Percentiles rank a stretch among this genome's conserved stretches.
phyloP scores from a whole-genome alignment of 352 stramenopile species.

The Phytophthora brassicae region DNA sequence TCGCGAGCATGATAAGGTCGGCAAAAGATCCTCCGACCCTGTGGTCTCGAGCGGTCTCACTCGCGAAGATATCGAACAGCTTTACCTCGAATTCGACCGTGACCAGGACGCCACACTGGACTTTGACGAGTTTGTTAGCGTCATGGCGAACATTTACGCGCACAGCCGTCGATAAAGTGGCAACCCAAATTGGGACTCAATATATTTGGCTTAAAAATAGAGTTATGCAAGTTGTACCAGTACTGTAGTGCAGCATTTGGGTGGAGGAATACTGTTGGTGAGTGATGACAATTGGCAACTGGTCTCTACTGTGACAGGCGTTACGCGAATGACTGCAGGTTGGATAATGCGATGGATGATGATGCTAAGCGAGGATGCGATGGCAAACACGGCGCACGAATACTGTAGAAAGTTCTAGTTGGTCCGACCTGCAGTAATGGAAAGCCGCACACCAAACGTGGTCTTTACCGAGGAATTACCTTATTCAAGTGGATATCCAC shows the following conservation, averaged over 20 bases:
- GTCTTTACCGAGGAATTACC: too few species aligned
- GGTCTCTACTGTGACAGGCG: background rate
- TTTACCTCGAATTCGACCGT: conserved; percentile 60
- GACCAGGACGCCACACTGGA: conserved; percentile 55
- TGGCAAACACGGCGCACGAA: conserved; percentile 5
- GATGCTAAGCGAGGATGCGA: background rate
- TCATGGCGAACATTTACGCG: conserved; percentile 57
- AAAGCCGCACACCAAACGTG: too few species aligned
- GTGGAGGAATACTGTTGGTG: too few species aligned
- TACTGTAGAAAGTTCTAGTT: conserved; percentile 20
- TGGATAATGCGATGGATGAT: conserved; percentile 20
- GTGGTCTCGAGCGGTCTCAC: conserved; percentile 48
- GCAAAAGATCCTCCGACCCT: background rate
- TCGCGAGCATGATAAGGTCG: conserved; percentile 32
- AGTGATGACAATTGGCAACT: too few species aligned
- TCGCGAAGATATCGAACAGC: conserved; percentile 50
- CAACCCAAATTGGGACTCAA: too few species aligned
- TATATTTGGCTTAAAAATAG: too few species aligned
- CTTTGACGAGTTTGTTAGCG: conserved; percentile 69
- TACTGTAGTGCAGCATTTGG: too few species aligned
- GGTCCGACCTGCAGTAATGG: conserved; percentile 21
- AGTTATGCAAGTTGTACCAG: too few species aligned
- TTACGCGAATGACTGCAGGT: conserved; percentile 2
- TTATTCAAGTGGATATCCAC: too few species aligned
- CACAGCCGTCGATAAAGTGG: conserved; percentile 5